phyloP scores from a whole-genome alignment of 768 basidiomycete genomes.

The Mrakia gelida region DNA sequence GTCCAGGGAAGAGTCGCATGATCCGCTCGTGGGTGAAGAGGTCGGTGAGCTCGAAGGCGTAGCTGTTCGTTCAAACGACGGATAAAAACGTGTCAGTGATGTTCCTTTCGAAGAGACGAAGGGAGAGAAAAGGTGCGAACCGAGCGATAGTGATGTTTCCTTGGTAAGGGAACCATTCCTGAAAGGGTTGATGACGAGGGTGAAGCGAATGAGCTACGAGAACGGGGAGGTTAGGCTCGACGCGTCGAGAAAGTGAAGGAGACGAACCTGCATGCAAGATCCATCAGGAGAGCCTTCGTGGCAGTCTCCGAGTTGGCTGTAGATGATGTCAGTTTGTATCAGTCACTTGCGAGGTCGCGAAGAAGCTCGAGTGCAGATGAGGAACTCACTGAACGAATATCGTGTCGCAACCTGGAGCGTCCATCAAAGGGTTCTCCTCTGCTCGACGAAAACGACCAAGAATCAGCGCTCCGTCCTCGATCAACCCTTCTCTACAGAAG shows the following conservation, averaged over 20 bases:
- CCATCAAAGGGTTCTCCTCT: constrained; percentile 31
- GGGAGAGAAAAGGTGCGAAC: not conserved
- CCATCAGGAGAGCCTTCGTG: constrained; percentile 28
- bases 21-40: constrained; percentile 31
- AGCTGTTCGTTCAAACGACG: not conserved
- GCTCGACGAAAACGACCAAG: not conserved
- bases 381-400: constrained; percentile 25
- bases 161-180: constrained; percentile 32
- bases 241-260: not conserved
- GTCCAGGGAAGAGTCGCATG: constrained; percentile 23
- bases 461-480: not conserved
- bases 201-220: not conserved
- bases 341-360: not conserved
- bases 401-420: constrained; percentile 29
- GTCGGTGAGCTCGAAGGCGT: constrained; percentile 31
- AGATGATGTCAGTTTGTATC: no score
- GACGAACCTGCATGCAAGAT: constrained; percentile 29
- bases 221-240: not conserved
- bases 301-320: constrained; percentile 30
- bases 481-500: not conserved
- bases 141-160: constrained; percentile 29
- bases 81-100: not conserved
- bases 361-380: no score
- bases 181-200: not conserved
- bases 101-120: not conserved